Evolutionary conservation across 2,329 filamentous ascomycete genomes (phyloP).

Genomic region (Dothiorella sarmentorum): DNA sequence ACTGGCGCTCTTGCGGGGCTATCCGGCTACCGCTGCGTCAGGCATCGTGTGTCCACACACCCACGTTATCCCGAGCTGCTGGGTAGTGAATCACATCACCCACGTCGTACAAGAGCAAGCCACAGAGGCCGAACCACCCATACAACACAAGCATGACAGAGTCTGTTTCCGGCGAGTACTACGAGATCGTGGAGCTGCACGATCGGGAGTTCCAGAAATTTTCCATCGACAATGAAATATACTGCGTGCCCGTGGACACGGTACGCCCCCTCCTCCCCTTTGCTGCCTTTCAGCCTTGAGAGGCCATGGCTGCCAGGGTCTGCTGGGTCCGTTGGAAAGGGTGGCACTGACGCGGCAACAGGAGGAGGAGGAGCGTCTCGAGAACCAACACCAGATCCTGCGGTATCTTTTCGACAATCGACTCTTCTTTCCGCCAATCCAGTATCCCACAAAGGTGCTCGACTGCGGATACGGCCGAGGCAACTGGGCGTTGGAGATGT

Average conservation of each 20-base stretch:
- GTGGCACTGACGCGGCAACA: constrained; percentile 22
- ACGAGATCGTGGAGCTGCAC: constrained; percentile 30
- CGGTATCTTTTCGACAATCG: constrained; percentile 28
- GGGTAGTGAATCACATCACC: constrained; percentile 16
- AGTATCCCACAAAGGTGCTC: constrained; percentile 33
- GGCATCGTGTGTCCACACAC: constrained; percentile 18
- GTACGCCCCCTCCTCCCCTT: no score
- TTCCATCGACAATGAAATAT: constrained; percentile 37
- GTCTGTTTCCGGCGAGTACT: constrained; percentile 15
- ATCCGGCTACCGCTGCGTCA: constrained; percentile 17
- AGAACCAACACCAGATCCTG: constrained; percentile 34
- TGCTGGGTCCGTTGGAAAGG: not conserved
- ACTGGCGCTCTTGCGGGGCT: constrained; percentile 19
- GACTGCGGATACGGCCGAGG: constrained; percentile 41
- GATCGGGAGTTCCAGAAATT: constrained; percentile 39
- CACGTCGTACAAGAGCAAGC: constrained; percentile 17
- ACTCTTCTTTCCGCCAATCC: constrained; percentile 31
- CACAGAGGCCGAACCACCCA: not conserved
- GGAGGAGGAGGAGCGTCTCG: constrained; percentile 37
- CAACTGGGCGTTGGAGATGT: constrained; percentile 36
- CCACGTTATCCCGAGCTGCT: constrained; percentile 18
- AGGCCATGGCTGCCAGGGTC: not conserved
- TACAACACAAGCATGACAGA: constrained; percentile 18
- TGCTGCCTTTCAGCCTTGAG: no score
- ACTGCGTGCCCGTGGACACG: constrained; percentile 38